These are phyloP conservation scores for Irpex sp. DNA, from an alignment of 1,284 basidiomycete genomes.

Conservation along the genomic window DNA sequence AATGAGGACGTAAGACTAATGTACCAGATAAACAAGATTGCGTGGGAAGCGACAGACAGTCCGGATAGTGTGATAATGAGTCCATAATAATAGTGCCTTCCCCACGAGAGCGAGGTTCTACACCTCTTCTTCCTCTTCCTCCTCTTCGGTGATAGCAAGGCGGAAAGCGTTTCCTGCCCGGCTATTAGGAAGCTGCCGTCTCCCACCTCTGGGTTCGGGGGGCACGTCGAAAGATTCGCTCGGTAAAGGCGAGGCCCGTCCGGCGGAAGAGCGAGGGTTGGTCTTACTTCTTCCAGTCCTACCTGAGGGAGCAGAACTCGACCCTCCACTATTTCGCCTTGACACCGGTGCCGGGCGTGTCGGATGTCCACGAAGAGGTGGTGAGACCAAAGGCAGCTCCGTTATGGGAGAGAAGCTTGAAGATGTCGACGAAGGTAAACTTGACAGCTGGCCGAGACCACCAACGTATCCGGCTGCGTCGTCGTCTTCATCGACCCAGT, in stretches of 20 bases:
- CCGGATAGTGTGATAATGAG: background rate
- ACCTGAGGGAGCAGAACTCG: conserved; percentile 3
- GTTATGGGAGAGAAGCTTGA: conserved; percentile 14
- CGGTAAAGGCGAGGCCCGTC: conserved; percentile 54
- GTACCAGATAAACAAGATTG: background rate
- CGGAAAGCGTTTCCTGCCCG: conserved; percentile 63
- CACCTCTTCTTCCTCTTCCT: conserved; percentile 68
- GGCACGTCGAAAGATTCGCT: conserved; percentile 45
- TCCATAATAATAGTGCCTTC: background rate
- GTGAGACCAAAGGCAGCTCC: conserved; percentile 20
- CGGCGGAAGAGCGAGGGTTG: conserved; percentile 52
- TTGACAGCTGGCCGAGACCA: conserved; percentile 69
- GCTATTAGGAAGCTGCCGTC: conserved; percentile 58
- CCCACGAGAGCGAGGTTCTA: background rate
- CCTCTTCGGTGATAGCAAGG: conserved; percentile 72
- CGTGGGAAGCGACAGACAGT: background rate
- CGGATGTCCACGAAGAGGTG: conserved; percentile 16
- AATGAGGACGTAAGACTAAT: background rate
- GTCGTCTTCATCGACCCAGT: conserved; percentile 84
- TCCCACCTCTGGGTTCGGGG: conserved; percentile 40
- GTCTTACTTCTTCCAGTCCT: conserved; percentile 28
- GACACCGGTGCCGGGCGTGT: conserved; percentile 16
- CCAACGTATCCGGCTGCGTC: conserved; percentile 73
- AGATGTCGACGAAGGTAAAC: conserved; percentile 25
- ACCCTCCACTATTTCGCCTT: conserved; percentile 23